phyloP scores from a whole-genome alignment of 371 early-diverging fungal genomes.

The Aphelidium insulamus region DNA sequence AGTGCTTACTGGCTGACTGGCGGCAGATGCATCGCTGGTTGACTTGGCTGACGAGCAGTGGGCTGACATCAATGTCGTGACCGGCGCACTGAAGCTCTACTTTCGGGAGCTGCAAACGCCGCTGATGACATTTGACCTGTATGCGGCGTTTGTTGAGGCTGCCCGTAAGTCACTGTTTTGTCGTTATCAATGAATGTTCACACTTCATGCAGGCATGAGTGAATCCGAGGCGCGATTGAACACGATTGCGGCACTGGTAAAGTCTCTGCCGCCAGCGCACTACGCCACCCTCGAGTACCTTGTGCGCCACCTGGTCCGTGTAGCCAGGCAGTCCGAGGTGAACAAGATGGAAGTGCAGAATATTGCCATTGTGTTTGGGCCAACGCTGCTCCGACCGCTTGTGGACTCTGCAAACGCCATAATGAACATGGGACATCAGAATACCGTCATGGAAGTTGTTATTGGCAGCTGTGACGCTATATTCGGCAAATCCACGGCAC shows the following conservation, averaged over 20 bases:
- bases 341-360: slow-evolving; percentile 75
- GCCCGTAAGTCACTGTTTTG: slow-evolving; percentile 23
- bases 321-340: slow-evolving; percentile 29
- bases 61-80: slow-evolving; percentile 46
- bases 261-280: slow-evolving; percentile 37
- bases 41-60: slow-evolving; percentile 18
- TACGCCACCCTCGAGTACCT: slow-evolving; percentile 42
- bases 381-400: slow-evolving; percentile 22
- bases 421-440: slow-evolving; percentile 25
- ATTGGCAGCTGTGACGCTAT: slow-evolving; percentile 6
- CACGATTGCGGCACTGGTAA: slow-evolving; percentile 39
- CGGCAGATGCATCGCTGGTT: slow-evolving; percentile 11
- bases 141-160: slow-evolving; percentile 48
- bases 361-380: slow-evolving; percentile 59
- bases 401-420: slow-evolving; percentile 23
- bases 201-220: slow-evolving; percentile 33
- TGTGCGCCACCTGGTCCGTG: slow-evolving; percentile 38
- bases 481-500: too few relatives aligned
- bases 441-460: slow-evolving; percentile 25
- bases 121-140: slow-evolving; percentile 47
- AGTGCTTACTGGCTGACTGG: background rate
- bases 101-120: slow-evolving; percentile 59
- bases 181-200: background rate
- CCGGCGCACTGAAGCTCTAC: slow-evolving; percentile 52
- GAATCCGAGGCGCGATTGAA: slow-evolving; percentile 52